Evolutionary conservation across 2,329 filamentous ascomycete species (phyloP).

Genomic region (Aureobasidium sp.): DNA sequence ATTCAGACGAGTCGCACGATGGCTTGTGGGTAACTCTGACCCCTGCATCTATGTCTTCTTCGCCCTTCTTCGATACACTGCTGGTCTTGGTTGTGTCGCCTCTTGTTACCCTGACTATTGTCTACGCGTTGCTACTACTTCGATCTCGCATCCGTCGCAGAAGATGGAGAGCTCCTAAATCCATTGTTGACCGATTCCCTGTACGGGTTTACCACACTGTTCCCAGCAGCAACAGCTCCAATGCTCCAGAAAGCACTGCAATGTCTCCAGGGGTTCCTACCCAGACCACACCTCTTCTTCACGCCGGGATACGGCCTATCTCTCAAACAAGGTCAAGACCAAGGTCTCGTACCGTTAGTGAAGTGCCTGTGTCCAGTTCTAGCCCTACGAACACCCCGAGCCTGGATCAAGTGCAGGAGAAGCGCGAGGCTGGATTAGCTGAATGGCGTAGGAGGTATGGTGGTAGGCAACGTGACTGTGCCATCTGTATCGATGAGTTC

Average conservation of each 20-base stretch:
- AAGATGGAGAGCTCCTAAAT: conserved; percentile 95
- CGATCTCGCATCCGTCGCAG: conserved; percentile 81
- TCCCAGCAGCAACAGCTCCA: conserved; percentile 48
- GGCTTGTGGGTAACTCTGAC: conserved; percentile 96
- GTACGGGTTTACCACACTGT: conserved; percentile 93
- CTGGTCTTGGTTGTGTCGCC: conserved; percentile 95
- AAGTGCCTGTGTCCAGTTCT: conserved; percentile 33
- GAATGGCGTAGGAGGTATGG: conserved; percentile 51
- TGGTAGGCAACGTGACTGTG: conserved; percentile 71
- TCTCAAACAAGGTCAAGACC: conserved; percentile 43
- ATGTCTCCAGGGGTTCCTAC: conserved; percentile 12
- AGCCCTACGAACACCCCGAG: conserved; percentile 20
- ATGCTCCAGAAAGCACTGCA: conserved; percentile 33
- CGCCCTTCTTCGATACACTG: conserved; percentile 90
- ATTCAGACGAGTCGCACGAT: conserved; percentile 41
- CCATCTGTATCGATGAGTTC: conserved; percentile 95
- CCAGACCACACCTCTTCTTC: conserved; percentile 69
- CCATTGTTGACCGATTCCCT: conserved; percentile 85
- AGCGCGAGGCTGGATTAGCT: conserved; percentile 40
- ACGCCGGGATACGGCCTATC: conserved; percentile 34
- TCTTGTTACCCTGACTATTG: conserved; percentile 80
- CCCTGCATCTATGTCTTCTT: conserved; percentile 76
- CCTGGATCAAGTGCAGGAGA: conserved; percentile 40
- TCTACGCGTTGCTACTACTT: conserved; percentile 80
- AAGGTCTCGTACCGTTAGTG: conserved; percentile 57